Evolutionary conservation across 2,329 filamentous ascomycete genomes (phyloP).

Genomic region (Penicillium sumatraense): DNA sequence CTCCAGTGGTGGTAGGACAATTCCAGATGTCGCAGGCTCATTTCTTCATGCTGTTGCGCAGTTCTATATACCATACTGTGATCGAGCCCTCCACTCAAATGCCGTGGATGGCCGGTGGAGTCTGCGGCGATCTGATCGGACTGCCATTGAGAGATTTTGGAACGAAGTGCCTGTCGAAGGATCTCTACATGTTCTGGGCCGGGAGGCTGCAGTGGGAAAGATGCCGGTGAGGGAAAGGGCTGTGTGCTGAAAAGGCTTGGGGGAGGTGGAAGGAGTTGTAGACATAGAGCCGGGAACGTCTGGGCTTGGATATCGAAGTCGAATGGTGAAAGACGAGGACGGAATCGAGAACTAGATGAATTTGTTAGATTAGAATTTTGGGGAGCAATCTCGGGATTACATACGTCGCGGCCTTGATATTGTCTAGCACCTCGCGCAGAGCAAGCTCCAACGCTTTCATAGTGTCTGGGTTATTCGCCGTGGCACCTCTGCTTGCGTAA

Average conservation of each 20-base stretch:
- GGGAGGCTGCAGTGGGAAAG: conserved; percentile 81
- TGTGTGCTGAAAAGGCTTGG: conserved; percentile 81
- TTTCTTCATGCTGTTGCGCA: conserved; percentile 67
- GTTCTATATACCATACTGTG: conserved; percentile 47
- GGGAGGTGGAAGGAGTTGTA: conserved; percentile 79
- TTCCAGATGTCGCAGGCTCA: conserved; percentile 75
- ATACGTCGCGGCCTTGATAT: conserved; percentile 81
- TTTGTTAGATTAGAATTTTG: conserved; percentile 1
- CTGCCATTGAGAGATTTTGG: conserved; percentile 71
- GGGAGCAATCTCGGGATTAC: conserved; percentile 31
- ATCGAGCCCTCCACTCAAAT: conserved; percentile 33
- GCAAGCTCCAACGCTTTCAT: conserved; percentile 83
- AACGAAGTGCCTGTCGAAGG: conserved; percentile 67
- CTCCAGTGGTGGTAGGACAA: conserved; percentile 79
- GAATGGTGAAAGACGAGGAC: conserved; percentile 55
- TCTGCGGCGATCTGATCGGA: conserved; percentile 45
- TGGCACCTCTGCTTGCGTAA: conserved; percentile 66
- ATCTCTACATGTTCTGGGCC: conserved; percentile 74
- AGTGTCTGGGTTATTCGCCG: conserved; percentile 76
- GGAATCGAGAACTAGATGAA: conserved; percentile 45
- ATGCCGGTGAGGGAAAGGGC: conserved; percentile 75
- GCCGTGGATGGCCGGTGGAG: conserved; percentile 45
- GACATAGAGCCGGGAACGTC: conserved; percentile 82
- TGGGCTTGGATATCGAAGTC: conserved; percentile 85
- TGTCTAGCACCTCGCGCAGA: conserved; percentile 78